Conservation (phyloP, 208 protist genomes). For the Trypanosoma avium region DNA sequence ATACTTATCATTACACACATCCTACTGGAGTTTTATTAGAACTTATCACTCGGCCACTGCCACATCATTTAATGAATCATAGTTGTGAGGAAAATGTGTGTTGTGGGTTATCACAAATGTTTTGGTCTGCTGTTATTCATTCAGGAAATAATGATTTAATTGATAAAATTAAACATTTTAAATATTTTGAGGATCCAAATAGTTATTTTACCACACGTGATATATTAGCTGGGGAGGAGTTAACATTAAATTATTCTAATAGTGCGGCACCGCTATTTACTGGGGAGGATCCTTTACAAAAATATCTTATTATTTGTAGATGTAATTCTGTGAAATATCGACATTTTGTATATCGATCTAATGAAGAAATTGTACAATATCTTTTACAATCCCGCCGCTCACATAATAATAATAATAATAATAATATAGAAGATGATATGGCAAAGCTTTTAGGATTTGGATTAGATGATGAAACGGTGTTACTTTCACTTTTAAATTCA, state of each 20-base stretch:
- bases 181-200: slow-evolving; percentile 68
- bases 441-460: slow-evolving; percentile 37
- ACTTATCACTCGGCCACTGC: slow-evolving; percentile 59
- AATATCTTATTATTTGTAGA: slow-evolving; percentile 42
- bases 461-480: slow-evolving; percentile 63
- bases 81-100: slow-evolving; percentile 71
- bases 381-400: too few species aligned
- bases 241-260: slow-evolving; percentile 70
- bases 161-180: slow-evolving; percentile 40
- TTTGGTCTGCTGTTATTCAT: slow-evolving; percentile 45
- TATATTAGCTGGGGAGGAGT: slow-evolving; percentile 59
- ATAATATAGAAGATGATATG: slow-evolving; percentile 2
- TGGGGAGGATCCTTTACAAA: slow-evolving; percentile 28
- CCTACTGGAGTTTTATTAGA: slow-evolving; percentile 58
- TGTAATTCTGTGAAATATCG: slow-evolving; percentile 50
- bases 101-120: slow-evolving; percentile 57
- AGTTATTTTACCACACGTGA: slow-evolving; percentile 69
- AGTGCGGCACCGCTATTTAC: slow-evolving; percentile 53
- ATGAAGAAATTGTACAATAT: slow-evolving; percentile 18
- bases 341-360: slow-evolving; percentile 53
- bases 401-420: not conserved
- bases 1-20: slow-evolving; percentile 79
- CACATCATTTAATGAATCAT: slow-evolving; percentile 79
- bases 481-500: slow-evolving; percentile 45
- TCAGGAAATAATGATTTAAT: slow-evolving; percentile 19